Percentiles rank a stretch among this genome's conserved stretches.
These are phyloP conservation scores for Larix sibirica DNA, from an alignment of 83 land plant genomes.

Conservation along the genomic window DNA sequence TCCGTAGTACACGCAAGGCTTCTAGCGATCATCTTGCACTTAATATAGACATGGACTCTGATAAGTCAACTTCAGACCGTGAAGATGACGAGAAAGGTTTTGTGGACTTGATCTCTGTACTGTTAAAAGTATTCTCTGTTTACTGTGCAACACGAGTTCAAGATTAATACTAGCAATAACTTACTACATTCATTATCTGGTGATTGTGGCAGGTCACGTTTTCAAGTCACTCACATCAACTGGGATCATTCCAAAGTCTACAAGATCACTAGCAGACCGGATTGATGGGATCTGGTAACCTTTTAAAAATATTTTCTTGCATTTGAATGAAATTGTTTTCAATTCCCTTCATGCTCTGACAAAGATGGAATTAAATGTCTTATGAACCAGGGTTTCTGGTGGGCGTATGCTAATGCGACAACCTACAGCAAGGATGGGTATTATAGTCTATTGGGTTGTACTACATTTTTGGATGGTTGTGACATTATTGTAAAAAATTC, in stretches of 20 bases:
- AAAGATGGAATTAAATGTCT: slow-evolving; percentile 14
- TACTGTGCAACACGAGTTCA: not conserved
- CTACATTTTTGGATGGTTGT: slow-evolving; percentile 73
- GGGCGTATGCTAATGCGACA: slow-evolving; percentile 88
- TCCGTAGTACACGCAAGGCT: slow-evolving; percentile 70
- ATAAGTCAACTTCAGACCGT: slow-evolving; percentile 37
- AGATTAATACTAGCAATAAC: slow-evolving; percentile 5
- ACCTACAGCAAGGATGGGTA: slow-evolving; percentile 75
- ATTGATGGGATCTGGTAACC: slow-evolving; percentile 86
- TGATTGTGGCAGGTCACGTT: slow-evolving; percentile 64
- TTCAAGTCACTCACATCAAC: slow-evolving; percentile 83
- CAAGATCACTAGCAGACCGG: slow-evolving; percentile 68
- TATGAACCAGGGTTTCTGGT: slow-evolving; percentile 74
- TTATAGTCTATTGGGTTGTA: slow-evolving; percentile 80
- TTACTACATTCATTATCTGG: not conserved
- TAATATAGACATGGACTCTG: slow-evolving; percentile 67
- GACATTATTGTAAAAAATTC: slow-evolving; percentile 43
- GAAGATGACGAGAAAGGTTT: slow-evolving; percentile 94
- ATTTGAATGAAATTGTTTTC: not conserved
- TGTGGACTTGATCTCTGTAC: not conserved
- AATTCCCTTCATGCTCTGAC: not conserved
- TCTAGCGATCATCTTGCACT: slow-evolving; percentile 74
- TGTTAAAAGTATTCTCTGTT: not conserved
- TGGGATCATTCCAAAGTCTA: slow-evolving; percentile 71
- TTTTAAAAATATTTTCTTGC: not conserved